Base-by-base conservation (phyloP, 352 stramenopile genomes). In the Globisporangium echinulatum region DNA sequence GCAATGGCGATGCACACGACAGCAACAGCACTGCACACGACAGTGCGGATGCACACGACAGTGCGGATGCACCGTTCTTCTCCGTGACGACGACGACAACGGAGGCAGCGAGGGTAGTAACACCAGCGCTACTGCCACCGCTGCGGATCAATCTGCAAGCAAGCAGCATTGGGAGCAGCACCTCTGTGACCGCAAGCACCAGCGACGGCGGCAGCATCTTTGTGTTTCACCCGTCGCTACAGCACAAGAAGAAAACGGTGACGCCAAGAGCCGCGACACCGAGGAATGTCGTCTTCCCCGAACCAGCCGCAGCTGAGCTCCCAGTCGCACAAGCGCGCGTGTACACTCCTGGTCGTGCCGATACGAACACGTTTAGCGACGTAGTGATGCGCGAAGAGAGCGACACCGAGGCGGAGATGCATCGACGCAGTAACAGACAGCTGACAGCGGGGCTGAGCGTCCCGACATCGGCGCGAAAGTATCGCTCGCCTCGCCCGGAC, bases 241-340 rank as follows among this genome's bases (percentile, higher is more conserved):
- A 74, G 11, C 9, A 49, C 13, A 77, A 74, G 67, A 77, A 74
- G 67, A 59, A 66, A 36, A 44, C n/a, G 4, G 51, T 52, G 52
- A 59, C 49, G 4, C 52, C 57, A 33, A 55, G 37, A 53, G 36
- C 43, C 43, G 71, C 61, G 11, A 79, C 71, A 7, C 74, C 73
- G 15, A 58, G 71, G 10, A 79, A 79, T 15, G 39, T 79, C 5
- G 54, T 81, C 43, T 63, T 74, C 14, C 73, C 73, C 0, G 65
- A 82, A 52, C 58, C 77, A 11, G 66, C 52, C 25, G 42, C 54
- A n/a, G 17, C 19, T 0, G 49, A 55, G 38, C 52, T 67, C 10
- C 19, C 55, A 4, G 25, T 59, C 13, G 50, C 61, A 3, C 14
- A 43, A 36, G 49, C 52, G 43, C 43, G n/a, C 7, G 4, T 36